Evolutionary conservation across 345 rosid genomes (phyloP), one percentile per base, ranked within the genome.

Genomic region (Raphanus sativus): DNA sequence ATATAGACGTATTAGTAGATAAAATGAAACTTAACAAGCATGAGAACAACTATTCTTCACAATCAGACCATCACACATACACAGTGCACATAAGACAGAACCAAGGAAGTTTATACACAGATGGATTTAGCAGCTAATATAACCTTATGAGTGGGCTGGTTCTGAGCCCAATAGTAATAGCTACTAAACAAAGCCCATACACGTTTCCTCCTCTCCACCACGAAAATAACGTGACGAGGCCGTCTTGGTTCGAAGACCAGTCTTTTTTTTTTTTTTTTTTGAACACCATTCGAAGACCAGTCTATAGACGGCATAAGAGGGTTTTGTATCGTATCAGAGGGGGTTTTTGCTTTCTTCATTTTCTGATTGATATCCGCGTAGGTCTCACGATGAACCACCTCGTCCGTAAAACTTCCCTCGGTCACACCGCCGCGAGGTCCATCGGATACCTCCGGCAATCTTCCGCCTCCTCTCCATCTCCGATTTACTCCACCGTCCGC

Each of bases 401-500:
- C 24, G 42, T 74, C 26, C 82, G 82, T 74, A 62, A 7, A 73
- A 64, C 29, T 3, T 68, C 78, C 70, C 5, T 64, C 33, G 21
- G 21, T 21, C 21, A 21, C 21, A 67, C 72, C 45, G 29, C 80
- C 30, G 6, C 62, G 68, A 80, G 77, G 45, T 84, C 85, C 52
- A 67, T 83, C 4, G 13, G 63, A 0, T 59, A 59, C 69, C 72
- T 78, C 26, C 81, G 80, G 16, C 68, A 67, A 36, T 73, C 86
- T 26, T 67, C 84, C 68, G 38, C 65, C 62, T 56, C 42, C 15
- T 26, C 54, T 70, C 75, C 70, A 3, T 52, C 69, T 50, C 75
- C 70, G 28, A 17, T 70, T n/a, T 62, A 75, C 71, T 79, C 80
- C 63, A 16, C 79, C 40, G 71, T 64, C 69, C 78, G 77, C 67